A percentile compares a stretch with the other conserved stretches of the same genome.
Conservation (phyloP, 805 yeast species). For the Saccharomycopsis fibuligera region DNA sequence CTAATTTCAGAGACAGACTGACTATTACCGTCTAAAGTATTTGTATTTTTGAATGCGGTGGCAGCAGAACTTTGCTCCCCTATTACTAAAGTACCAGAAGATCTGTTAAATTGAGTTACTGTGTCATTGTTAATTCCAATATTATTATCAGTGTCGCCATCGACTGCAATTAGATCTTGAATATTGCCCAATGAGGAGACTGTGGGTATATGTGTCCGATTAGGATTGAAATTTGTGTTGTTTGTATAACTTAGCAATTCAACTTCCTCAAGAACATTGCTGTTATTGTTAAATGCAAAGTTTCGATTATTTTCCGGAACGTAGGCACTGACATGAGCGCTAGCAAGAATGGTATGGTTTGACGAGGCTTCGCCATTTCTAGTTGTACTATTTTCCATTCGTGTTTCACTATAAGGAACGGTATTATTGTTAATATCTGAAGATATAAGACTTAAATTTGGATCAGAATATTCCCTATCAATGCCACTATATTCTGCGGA, state of each 20-base stretch:
- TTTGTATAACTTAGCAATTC: conserved; percentile 3
- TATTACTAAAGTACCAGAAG: not conserved
- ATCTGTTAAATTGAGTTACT: not conserved
- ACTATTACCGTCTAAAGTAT: no score
- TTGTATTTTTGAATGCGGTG: not conserved
- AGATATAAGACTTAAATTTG: not conserved
- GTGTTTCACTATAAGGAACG: no score
- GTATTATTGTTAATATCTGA: not conserved
- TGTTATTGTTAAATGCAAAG: no score
- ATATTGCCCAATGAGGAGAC: conserved; percentile 4
- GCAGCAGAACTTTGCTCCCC: not conserved
- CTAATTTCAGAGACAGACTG: no score
- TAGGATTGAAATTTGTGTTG: conserved; percentile 1
- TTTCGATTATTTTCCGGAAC: not conserved
- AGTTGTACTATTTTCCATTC: no score
- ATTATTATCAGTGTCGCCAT: conserved; percentile 4
- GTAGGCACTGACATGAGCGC: no score
- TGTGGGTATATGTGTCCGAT: not conserved
- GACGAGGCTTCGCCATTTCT: not conserved
- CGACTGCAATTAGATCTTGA: conserved; percentile 7
- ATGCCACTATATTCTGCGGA: not conserved
- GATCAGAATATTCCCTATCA: not conserved
- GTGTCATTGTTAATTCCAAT: not conserved
- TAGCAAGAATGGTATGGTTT: not conserved
- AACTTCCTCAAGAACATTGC: not conserved